phyloP scores from a whole-genome alignment of 345 rosid genomes.

The Hibiscus syriacus region DNA sequence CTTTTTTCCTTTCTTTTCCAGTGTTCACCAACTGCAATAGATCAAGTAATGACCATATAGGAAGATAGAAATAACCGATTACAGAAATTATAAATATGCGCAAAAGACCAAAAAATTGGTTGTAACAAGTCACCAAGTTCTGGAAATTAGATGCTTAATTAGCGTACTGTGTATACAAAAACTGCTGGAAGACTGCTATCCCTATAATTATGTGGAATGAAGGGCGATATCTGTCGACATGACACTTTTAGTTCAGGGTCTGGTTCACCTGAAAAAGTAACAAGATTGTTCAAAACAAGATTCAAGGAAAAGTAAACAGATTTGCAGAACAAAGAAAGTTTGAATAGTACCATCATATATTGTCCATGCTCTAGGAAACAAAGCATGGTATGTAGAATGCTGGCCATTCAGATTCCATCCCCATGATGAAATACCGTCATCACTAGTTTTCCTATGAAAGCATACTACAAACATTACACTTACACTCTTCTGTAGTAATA shows the following conservation, averaged over 20 bases:
- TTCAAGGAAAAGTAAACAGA: slow-evolving; percentile 8
- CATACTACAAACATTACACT: slow-evolving; percentile 5
- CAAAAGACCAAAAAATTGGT: neutral
- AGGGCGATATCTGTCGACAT: slow-evolving; percentile 96
- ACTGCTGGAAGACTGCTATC: slow-evolving; percentile 99
- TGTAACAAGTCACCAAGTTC: neutral
- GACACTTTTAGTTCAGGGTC: slow-evolving; percentile 95
- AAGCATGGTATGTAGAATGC: slow-evolving; percentile 94
- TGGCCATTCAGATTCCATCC: slow-evolving; percentile 96
- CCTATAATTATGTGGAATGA: slow-evolving; percentile 88
- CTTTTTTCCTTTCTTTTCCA: slow-evolving; percentile 95
- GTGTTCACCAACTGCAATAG: slow-evolving; percentile 82
- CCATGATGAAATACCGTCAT: slow-evolving; percentile 90
- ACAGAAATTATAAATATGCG: neutral
- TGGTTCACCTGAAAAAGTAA: slow-evolving; percentile 73
- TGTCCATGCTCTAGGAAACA: slow-evolving; percentile 99
- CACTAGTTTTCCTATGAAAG: slow-evolving; percentile 54
- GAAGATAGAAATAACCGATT: neutral
- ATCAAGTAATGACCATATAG: slow-evolving; percentile 6
- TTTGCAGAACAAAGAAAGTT: neutral
- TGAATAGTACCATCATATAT: slow-evolving; percentile 77
- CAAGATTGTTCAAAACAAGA: slow-evolving; percentile 10
- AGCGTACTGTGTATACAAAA: slow-evolving; percentile 87
- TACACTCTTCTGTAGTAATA: neutral
- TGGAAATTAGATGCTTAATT: slow-evolving; percentile 14